Base-by-base conservation (phyloP, 1,284 basidiomycete genomes). In the Peniophora sp. region DNA sequence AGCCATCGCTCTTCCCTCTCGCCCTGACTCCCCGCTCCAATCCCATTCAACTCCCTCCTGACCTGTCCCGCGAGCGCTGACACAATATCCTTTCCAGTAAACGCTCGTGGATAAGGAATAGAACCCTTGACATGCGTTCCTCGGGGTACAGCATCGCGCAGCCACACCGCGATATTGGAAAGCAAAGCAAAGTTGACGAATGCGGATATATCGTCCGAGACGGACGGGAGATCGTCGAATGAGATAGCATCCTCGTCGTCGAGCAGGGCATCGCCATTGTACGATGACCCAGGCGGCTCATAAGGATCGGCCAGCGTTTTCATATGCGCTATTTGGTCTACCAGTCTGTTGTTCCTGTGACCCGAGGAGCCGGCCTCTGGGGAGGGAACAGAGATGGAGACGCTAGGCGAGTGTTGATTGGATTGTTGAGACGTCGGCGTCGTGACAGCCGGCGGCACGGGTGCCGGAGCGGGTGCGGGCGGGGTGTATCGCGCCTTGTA, bases 61-160 rank as follows among this genome's bases (percentile, higher is more conserved):
- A 95, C 87, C 56, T 88, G 81, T 0, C 78, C 76, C 63, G 92
- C 88, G 34, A 94, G 89, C 0, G 90, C 89, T 2, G 85, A 87
- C 52, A 97, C 91, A 48, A 95, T 84, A 62, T 96, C 92, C 57
- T 88, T 88, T 5, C 93, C 94, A 1, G 93, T 97, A 61, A 97
- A 97, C 11, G 90, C 88, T 11, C 81, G 74, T 2, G 85, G 85
- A 64, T 93, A 95, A 0, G 89, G 86, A 44, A 95, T 88, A 52
- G 88, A 88, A 8, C 88, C 89, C 68, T 97, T 97, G 54, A 94
- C 88, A 62, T 98, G 94, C 3, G 83, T 84, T 12, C 85, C 85
- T 46, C 88, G 75, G 1, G 87, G 88, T 1, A 98, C 88, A 58
- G 87, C 85, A 66, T 97, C 93, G 43, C 86, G 78, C 49, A 98